These are phyloP conservation scores for Pleurotus tuber-regium DNA, from an alignment of 768 basidiomycete species.

Conservation along the genomic window DNA sequence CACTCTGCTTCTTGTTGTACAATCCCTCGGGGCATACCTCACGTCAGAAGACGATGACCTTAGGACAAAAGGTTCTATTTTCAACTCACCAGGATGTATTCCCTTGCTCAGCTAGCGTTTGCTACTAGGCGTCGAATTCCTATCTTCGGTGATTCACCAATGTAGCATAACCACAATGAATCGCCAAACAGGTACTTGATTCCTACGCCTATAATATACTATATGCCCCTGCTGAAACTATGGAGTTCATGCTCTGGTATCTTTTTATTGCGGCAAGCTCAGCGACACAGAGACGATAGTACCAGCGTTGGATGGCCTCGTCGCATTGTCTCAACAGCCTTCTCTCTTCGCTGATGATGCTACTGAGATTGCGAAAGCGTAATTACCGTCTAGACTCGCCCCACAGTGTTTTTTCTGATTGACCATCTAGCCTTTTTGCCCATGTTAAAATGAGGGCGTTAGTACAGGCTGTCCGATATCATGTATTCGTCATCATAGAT, in stretches of 20 bases:
- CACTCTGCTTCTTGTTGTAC: slow-evolving; percentile 76
- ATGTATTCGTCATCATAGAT: slow-evolving; percentile 81
- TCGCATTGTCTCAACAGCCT: slow-evolving; percentile 59
- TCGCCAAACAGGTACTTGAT: slow-evolving; percentile 70
- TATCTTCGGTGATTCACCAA: slow-evolving; percentile 66
- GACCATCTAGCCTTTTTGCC: slow-evolving; percentile 57
- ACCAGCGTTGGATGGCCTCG: slow-evolving; percentile 76
- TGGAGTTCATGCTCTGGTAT: slow-evolving; percentile 79
- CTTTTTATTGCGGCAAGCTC: slow-evolving; percentile 84
- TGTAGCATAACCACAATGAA: slow-evolving; percentile 70
- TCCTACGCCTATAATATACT: too few species aligned
- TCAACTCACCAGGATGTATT: background rate
- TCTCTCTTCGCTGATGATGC: slow-evolving; percentile 66
- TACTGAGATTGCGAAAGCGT: slow-evolving; percentile 61
- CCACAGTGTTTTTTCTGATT: slow-evolving; percentile 2
- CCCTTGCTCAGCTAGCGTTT: slow-evolving; percentile 11
- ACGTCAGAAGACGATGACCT: slow-evolving; percentile 81
- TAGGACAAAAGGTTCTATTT: slow-evolving; percentile 69
- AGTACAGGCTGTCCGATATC: slow-evolving; percentile 78
- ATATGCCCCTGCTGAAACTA: too few species aligned
- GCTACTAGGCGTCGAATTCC: slow-evolving; percentile 73
- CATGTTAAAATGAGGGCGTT: slow-evolving; percentile 82
- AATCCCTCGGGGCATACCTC: slow-evolving; percentile 82
- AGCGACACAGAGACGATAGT: slow-evolving; percentile 84
- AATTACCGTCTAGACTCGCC: slow-evolving; percentile 10